Percentiles rank a stretch among this genome's conserved stretches.
Conservation (phyloP, 208 protist species). For the Leishmania guyanensis region DNA sequence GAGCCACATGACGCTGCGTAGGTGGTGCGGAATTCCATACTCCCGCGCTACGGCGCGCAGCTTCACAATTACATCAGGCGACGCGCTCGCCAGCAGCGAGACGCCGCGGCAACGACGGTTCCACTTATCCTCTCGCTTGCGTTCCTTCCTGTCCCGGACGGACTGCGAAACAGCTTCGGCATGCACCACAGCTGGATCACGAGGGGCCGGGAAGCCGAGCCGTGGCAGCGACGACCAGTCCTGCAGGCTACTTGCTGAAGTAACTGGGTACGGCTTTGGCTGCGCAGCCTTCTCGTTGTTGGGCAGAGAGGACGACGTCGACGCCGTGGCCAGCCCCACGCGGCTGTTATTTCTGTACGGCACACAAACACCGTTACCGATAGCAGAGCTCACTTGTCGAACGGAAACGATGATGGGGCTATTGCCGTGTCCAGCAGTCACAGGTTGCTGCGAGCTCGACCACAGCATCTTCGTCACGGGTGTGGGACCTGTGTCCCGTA, state of each 20-base stretch:
- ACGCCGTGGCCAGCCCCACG: not conserved
- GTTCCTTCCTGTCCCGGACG: slow-evolving; percentile 28
- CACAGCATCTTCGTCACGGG: not conserved
- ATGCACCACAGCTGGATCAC: slow-evolving; percentile 11
- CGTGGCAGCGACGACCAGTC: slow-evolving; percentile 58
- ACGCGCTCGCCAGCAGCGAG: slow-evolving; percentile 49
- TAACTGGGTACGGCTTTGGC: slow-evolving; percentile 44
- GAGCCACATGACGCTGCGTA: slow-evolving; percentile 71
- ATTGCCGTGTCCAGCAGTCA: not conserved
- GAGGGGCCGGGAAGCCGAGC: slow-evolving; percentile 47
- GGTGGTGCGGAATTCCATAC: slow-evolving; percentile 46
- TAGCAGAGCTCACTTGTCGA: not conserved
- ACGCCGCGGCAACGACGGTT: slow-evolving; percentile 44
- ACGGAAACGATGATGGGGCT: not conserved
- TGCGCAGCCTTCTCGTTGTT: not conserved
- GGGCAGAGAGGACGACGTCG: not conserved
- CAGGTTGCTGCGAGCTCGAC: not conserved
- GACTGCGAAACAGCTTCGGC: slow-evolving; percentile 33
- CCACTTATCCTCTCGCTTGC: slow-evolving; percentile 60
- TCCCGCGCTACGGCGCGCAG: slow-evolving; percentile 41
- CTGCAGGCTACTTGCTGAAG: slow-evolving; percentile 37
- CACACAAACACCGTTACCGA: not conserved
- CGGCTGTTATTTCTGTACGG: not conserved
- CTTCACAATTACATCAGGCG: slow-evolving; percentile 30
- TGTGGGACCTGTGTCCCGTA: not conserved